Base-by-base conservation (phyloP, 192 early-diverging fungal genomes). In the Entrophospora sp. region DNA sequence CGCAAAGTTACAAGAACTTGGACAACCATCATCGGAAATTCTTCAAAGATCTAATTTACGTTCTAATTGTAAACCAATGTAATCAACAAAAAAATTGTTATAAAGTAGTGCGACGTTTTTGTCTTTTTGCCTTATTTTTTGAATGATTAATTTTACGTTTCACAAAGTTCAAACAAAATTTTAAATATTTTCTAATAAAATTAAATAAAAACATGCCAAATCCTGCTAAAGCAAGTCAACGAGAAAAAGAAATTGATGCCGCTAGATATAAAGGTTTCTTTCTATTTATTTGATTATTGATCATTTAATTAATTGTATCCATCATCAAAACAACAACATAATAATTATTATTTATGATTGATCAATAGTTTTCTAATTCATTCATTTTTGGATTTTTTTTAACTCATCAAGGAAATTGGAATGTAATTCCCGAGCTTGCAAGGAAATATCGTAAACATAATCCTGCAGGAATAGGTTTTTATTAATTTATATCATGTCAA, bases 11-110 rank as follows among this genome's bases (percentile, higher is more conserved):
- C 95, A 99, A 85, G 92, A 94, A 37, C 86, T 82, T 45, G 97
- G 97, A 35, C 93, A 97, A 68, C 97, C 97, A 20, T 95, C 97
- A 5, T 81, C 87, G 36, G 93, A 87, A 58, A 79, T 99, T 20
- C 72, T 99, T 63, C 85, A 91, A 64, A 88, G 92, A 32, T 72
- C 97, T 40, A 58, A 71, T 46, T 45, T 71, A 28, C 32, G 44
- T 24, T 8, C 53, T n/a, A n/a, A n/a, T 25, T 73, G 71, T 49
- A 71, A 31, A 16, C 28, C 22, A 18, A 73, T 73, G 71, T 73
- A 59, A 58, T 5, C 4, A 5, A 69, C 5, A 7, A 61, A 38
- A 28, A n/a, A n/a, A n/a, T n/a, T n/a, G n/a, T n/a, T n/a, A n/a
- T n/a, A n/a, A n/a, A n/a, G n/a, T n/a, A n/a, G n/a, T n/a, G n/a